Evolutionary conservation across 75 land plant species (phyloP).

Genomic region (Ceratopteris richardii): DNA sequence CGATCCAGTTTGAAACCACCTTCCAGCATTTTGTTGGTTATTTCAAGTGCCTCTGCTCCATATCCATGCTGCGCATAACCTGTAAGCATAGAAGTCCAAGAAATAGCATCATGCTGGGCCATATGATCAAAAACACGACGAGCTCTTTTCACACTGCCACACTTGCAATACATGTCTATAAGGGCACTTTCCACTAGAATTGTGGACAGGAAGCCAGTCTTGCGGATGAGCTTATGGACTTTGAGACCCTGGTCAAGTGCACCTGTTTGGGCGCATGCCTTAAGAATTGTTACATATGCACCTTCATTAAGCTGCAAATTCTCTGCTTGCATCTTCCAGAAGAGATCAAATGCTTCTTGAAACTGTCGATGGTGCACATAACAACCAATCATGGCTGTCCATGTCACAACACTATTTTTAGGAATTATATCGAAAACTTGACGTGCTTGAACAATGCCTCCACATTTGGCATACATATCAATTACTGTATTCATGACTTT

Average conservation of each 20-base stretch:
- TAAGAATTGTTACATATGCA: conserved; percentile 1
- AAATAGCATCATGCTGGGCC: not conserved
- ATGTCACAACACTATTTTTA: conserved; percentile 52
- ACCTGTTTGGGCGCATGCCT: not conserved
- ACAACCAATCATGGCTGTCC: conserved; percentile 74
- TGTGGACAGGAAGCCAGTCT: not conserved
- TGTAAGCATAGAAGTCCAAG: conserved; percentile 3
- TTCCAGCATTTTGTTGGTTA: conserved; percentile 9
- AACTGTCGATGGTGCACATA: conserved; percentile 44
- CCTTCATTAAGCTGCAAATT: conserved; percentile 19
- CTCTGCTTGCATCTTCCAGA: conserved; percentile 38
- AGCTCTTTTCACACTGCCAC: conserved; percentile 3
- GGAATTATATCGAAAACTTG: conserved; percentile 53
- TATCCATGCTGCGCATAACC: conserved; percentile 11
- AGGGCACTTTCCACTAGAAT: not conserved
- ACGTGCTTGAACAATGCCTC: conserved; percentile 35
- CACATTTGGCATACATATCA: conserved; percentile 78
- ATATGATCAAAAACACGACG: not conserved
- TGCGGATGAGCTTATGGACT: not conserved
- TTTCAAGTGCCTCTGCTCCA: conserved; percentile 12
- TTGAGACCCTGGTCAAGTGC: not conserved
- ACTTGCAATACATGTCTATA: conserved; percentile 9
- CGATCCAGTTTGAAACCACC: conserved; percentile 5
- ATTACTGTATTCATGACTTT: conserved; percentile 59
- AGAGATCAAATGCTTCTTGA: conserved; percentile 48